Percentiles rank a stretch among this genome's conserved stretches.
Evolutionary conservation across 257 asterid species (phyloP).

Genomic region (Verbascum thapsus): DNA sequence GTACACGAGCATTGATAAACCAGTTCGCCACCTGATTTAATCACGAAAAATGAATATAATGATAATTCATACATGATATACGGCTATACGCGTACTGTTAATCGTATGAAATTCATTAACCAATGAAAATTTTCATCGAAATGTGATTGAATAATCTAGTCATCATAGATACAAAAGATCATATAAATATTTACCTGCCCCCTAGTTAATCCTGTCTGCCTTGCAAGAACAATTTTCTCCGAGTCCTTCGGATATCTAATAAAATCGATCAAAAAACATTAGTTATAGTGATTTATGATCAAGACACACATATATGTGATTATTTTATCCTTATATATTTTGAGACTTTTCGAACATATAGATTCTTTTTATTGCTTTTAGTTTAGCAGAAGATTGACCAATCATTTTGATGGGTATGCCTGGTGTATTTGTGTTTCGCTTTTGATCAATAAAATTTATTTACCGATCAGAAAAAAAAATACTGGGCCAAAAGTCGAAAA

Average conservation of each 20-base stretch:
- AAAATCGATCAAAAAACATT: constrained; percentile 4
- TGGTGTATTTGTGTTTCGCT: no score
- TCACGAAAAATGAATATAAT: constrained; percentile 19
- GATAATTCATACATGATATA: constrained; percentile 1
- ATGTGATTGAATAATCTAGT: background rate
- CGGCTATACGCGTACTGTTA: background rate
- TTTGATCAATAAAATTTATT: no score
- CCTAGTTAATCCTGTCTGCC: constrained; percentile 75
- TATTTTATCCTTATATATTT: no score
- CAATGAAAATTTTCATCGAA: background rate
- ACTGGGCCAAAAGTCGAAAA: background rate
- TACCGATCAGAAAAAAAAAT: no score
- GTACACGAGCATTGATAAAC: constrained; percentile 85
- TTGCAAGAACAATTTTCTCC: constrained; percentile 72
- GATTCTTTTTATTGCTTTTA: no score
- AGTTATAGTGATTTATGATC: no score
- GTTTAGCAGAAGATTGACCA: no score
- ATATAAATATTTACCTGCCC: constrained; percentile 88
- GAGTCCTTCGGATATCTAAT: constrained; percentile 80
- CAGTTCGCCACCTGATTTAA: constrained; percentile 74
- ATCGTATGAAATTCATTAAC: background rate
- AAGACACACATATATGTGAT: no score
- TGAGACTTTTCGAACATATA: no score
- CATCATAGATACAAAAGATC: background rate
- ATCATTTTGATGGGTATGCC: no score